Evolutionary conservation across 129 eudicot species (phyloP).

Genomic region (Pulicaria dysenterica): DNA sequence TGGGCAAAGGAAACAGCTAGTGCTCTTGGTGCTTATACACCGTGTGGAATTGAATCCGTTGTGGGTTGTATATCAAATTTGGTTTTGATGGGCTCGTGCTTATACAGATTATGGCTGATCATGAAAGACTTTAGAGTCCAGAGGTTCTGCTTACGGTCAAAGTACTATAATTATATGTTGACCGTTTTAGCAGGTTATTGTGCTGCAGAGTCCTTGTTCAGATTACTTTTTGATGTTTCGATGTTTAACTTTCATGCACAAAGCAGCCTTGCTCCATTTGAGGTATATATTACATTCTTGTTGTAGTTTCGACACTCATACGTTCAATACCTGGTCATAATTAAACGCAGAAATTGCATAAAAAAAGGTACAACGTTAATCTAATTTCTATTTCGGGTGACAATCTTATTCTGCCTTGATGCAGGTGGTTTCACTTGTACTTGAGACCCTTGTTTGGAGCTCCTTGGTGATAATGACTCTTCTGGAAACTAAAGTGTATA

Average conservation of each 20-base stretch:
- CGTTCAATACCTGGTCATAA: neutral
- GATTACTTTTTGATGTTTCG: constrained; percentile 54
- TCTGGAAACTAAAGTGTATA: constrained; percentile 75
- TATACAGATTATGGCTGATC: constrained; percentile 62
- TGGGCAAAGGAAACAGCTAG: constrained; percentile 62
- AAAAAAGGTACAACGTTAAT: neutral
- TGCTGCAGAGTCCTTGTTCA: constrained; percentile 56
- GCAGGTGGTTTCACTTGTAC: constrained; percentile 60
- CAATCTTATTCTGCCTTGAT: neutral
- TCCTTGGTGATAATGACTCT: constrained; percentile 61
- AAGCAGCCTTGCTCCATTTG: constrained; percentile 60
- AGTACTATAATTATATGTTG: constrained; percentile 46
- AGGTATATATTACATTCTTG: constrained; percentile 44
- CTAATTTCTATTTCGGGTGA: neutral
- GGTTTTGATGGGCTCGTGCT: constrained; percentile 53
- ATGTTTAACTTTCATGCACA: constrained; percentile 52
- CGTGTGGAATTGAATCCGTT: constrained; percentile 56
- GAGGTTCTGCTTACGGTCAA: constrained; percentile 55
- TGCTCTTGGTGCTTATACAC: constrained; percentile 75
- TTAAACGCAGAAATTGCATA: neutral
- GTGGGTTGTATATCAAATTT: constrained; percentile 55
- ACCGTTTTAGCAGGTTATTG: constrained; percentile 59
- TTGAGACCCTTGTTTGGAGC: constrained; percentile 84
- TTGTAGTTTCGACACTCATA: neutral
- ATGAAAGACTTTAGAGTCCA: constrained; percentile 39